Conservation (phyloP, 768 basidiomycete species). For the Amanita fuliginea region DNA sequence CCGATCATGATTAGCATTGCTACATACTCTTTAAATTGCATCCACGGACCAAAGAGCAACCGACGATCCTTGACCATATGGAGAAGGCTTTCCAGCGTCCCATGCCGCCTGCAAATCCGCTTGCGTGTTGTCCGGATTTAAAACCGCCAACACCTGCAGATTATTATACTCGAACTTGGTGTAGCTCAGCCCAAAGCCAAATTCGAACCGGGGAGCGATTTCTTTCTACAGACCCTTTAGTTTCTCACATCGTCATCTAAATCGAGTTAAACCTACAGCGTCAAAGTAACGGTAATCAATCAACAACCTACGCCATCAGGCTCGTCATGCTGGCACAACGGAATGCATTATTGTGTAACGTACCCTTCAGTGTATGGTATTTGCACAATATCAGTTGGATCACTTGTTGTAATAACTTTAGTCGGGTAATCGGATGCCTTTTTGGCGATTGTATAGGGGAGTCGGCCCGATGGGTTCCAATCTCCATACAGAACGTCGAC, state of each 20-base stretch:
- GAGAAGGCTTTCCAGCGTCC: constrained; percentile 47
- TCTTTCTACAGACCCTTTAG: constrained; percentile 30
- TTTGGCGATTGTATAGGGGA: constrained; percentile 73
- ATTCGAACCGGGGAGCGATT: constrained; percentile 75
- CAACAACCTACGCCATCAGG: constrained; percentile 25
- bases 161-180: constrained; percentile 66
- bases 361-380: constrained; percentile 52
- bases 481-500: constrained; percentile 61
- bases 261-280: constrained; percentile 31
- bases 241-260: not conserved
- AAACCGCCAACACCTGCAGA: constrained; percentile 36
- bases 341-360: no score
- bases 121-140: constrained; percentile 24
- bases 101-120: constrained; percentile 33
- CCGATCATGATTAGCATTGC: not conserved
- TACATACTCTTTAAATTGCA: not conserved
- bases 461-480: constrained; percentile 55
- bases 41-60: constrained; percentile 43
- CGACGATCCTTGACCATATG: constrained; percentile 45
- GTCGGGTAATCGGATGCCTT: constrained; percentile 45
- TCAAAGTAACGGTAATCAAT: constrained; percentile 73
- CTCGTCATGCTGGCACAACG: not conserved
- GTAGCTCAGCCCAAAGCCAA: constrained; percentile 86
- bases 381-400: constrained; percentile 25
- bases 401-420: constrained; percentile 28